phyloP scores from a whole-genome alignment of 2,329 filamentous ascomycete genomes.

The Colletotrichum musicola region DNA sequence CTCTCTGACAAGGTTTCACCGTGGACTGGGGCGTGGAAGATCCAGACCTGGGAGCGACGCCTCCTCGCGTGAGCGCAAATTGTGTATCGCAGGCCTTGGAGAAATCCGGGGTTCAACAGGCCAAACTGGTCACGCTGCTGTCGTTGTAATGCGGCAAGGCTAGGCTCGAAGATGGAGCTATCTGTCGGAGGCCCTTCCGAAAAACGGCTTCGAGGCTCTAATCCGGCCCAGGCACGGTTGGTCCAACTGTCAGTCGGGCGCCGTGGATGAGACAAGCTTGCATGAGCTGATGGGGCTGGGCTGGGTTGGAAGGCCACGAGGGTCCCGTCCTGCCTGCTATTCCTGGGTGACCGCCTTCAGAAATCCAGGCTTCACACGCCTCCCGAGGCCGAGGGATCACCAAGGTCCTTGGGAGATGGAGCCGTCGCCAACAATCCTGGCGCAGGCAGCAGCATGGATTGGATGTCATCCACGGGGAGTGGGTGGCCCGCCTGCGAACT shows the following conservation, averaged over 20 bases:
- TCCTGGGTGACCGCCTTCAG: slow-evolving; percentile 21
- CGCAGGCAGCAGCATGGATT: slow-evolving; percentile 38
- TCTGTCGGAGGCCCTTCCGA: slow-evolving; percentile 21
- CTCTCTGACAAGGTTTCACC: slow-evolving; percentile 3
- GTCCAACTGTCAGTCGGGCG: slow-evolving; percentile 17
- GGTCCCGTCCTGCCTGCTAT: slow-evolving; percentile 10
- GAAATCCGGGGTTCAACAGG: background rate
- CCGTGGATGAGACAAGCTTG: slow-evolving; percentile 28
- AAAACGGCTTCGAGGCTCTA: background rate
- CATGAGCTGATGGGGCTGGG: slow-evolving; percentile 16
- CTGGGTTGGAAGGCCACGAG: slow-evolving; percentile 7
- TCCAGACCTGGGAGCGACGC: slow-evolving; percentile 11
- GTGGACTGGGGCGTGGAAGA: slow-evolving; percentile 9
- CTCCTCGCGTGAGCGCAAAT: slow-evolving; percentile 10
- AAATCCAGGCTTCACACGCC: slow-evolving; percentile 3
- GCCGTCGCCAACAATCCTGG: slow-evolving; percentile 4
- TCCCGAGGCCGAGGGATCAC: slow-evolving; percentile 23
- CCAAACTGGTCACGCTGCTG: background rate
- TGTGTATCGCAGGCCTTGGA: background rate
- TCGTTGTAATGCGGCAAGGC: slow-evolving; percentile 20
- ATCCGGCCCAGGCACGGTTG: background rate
- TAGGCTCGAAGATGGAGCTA: slow-evolving; percentile 6
- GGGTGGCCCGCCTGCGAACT: slow-evolving; percentile 23
- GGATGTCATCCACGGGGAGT: slow-evolving; percentile 28
- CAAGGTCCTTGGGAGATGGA: slow-evolving; percentile 13